A percentile compares a stretch with the other conserved stretches of the same genome.
Evolutionary conservation across 2,329 filamentous ascomycete genomes (phyloP).

Genomic region (Aspergillus pseudoviridinutans): DNA sequence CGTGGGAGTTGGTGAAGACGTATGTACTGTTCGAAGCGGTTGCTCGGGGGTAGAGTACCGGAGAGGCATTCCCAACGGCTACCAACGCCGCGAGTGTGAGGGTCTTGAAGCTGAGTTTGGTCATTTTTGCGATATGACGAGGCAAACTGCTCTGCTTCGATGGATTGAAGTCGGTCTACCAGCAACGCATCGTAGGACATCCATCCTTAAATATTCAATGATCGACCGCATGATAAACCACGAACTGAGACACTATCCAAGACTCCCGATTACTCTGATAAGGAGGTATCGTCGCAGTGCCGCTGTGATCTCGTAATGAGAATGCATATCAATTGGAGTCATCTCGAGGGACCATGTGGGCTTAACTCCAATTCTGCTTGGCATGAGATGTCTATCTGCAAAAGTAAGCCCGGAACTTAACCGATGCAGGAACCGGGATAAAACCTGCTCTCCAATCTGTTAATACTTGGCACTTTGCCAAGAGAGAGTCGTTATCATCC

Average conservation of each 20-base stretch:
- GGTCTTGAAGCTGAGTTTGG: constrained; percentile 9
- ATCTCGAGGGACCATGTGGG: background rate
- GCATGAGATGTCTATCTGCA: background rate
- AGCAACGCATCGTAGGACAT: background rate
- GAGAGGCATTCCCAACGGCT: constrained; percentile 17
- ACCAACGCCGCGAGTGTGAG: constrained; percentile 17
- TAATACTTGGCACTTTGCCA: background rate
- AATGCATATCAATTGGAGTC: constrained; percentile 1
- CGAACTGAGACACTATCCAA: background rate
- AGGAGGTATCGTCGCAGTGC: background rate
- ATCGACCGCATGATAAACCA: background rate
- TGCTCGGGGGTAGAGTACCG: constrained; percentile 16
- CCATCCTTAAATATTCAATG: background rate
- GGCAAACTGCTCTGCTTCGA: background rate
- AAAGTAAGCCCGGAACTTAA: background rate
- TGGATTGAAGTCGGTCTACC: background rate
- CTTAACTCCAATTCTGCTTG: constrained; percentile 1
- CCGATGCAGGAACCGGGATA: background rate
- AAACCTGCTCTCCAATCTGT: background rate
- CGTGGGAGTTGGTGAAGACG: constrained; percentile 22
- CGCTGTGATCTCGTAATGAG: constrained; percentile 2
- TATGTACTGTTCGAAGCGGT: constrained; percentile 15
- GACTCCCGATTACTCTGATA: background rate
- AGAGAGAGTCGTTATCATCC: background rate
- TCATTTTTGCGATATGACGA: background rate